These are phyloP conservation scores for Balamuthia mandrillaris DNA, from an alignment of 208 protist genomes.

Conservation along the genomic window DNA sequence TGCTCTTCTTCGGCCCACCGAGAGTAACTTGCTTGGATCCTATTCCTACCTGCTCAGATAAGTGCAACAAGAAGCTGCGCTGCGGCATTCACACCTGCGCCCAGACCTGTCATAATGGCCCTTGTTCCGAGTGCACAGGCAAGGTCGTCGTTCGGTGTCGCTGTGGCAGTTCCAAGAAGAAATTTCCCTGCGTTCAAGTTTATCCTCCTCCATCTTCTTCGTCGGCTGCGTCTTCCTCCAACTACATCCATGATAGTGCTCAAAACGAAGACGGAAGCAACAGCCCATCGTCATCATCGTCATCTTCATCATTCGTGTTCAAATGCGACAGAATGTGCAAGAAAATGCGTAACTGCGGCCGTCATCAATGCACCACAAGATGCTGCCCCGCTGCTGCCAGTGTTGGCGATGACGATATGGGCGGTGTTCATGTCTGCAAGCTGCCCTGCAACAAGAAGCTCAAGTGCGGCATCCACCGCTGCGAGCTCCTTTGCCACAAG, in stretches of 20 bases:
- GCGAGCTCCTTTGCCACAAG: slow-evolving; percentile 35
- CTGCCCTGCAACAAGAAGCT: slow-evolving; percentile 52
- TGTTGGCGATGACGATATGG: slow-evolving; percentile 41
- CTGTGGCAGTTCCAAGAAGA: slow-evolving; percentile 10
- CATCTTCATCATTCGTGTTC: too few species aligned
- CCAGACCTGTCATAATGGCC: too few species aligned
- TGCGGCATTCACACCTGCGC: too few species aligned
- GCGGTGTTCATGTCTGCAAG: slow-evolving; percentile 62
- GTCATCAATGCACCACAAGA: slow-evolving; percentile 52
- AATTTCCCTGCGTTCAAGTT: neutral
- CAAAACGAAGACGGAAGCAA: too few species aligned
- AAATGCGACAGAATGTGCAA: slow-evolving; percentile 43
- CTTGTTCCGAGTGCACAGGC: neutral
- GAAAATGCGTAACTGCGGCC: slow-evolving; percentile 39
- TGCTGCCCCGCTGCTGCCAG: slow-evolving; percentile 51
- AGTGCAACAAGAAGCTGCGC: too few species aligned
- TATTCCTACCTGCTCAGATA: slow-evolving; percentile 48
- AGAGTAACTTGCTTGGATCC: slow-evolving; percentile 52
- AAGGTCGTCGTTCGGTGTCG: slow-evolving; percentile 20
- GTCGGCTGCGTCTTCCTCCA: too few species aligned
- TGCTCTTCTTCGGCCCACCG: neutral
- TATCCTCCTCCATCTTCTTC: neutral
- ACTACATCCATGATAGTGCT: too few species aligned
- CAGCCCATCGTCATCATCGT: too few species aligned
- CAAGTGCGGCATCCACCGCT: slow-evolving; percentile 57